Conservation (phyloP, 2,329 filamentous ascomycete genomes). For the Arthrobotrys sphaeroides region DNA sequence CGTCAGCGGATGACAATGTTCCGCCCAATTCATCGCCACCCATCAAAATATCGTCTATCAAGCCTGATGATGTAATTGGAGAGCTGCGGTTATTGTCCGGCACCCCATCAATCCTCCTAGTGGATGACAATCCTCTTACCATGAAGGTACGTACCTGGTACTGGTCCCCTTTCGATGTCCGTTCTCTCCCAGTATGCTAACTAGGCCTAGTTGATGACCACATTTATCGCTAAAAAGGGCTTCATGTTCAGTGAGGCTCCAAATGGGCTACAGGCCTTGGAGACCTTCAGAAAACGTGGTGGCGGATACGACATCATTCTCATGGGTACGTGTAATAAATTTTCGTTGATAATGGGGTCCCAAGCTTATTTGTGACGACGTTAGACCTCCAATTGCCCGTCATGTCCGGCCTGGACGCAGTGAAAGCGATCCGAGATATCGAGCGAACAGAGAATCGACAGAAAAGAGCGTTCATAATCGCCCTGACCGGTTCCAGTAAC, state of each 20-base stretch:
- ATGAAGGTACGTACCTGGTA: constrained; percentile 40
- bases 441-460: constrained; percentile 34
- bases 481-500: constrained; percentile 60
- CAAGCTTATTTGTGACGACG: constrained; percentile 19
- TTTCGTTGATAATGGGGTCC: neutral
- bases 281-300: constrained; percentile 58
- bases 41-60: neutral
- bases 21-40: neutral
- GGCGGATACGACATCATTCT: constrained; percentile 63
- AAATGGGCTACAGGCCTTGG: constrained; percentile 66
- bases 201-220: constrained; percentile 62
- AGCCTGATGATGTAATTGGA: constrained; percentile 18
- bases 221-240: constrained; percentile 62
- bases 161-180: constrained; percentile 61
- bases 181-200: constrained; percentile 60
- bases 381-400: constrained; percentile 55
- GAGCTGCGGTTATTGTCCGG: constrained; percentile 23
- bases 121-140: constrained; percentile 42
- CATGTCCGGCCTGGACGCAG: constrained; percentile 56
- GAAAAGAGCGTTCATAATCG: constrained; percentile 60
- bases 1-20: constrained; percentile 23
- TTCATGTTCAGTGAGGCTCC: constrained; percentile 62
- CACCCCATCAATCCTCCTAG: constrained; percentile 29
- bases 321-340: constrained; percentile 61
- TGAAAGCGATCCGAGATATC: constrained; percentile 51